A percentile compares a stretch with the other conserved stretches of the same genome.
Conservation (phyloP, 164 flowering plant genomes). For the Umbellularia californica region DNA sequence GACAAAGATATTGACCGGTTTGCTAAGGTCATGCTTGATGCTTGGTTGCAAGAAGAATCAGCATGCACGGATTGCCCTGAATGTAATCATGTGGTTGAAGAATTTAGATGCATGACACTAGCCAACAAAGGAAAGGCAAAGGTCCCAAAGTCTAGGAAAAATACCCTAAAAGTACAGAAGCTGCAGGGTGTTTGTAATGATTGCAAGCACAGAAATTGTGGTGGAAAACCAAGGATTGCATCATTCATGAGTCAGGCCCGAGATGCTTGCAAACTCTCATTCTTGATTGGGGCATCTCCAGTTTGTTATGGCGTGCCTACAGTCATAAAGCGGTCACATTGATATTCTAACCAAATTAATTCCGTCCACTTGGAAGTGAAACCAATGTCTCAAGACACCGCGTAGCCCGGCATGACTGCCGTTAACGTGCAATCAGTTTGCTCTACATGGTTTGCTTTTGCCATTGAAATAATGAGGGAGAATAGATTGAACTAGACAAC, state of each 20-base stretch:
- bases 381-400: not conserved
- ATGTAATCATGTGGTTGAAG: constrained; percentile 31
- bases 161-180: constrained; percentile 26
- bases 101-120: constrained; percentile 37
- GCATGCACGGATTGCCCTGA: constrained; percentile 19
- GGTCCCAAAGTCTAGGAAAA: constrained; percentile 22
- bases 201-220: constrained; percentile 9
- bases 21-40: constrained; percentile 66
- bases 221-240: constrained; percentile 52
- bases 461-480: not conserved
- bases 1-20: constrained; percentile 94
- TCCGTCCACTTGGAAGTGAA: not conserved
- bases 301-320: constrained; percentile 99
- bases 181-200: constrained; percentile 4
- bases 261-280: constrained; percentile 70
- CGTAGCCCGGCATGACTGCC: not conserved
- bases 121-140: constrained; percentile 18
- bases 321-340: constrained; percentile 34
- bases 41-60: constrained; percentile 70
- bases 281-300: constrained; percentile 83
- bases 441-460: not conserved
- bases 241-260: constrained; percentile 78
- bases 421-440: not conserved
- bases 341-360: not conserved
- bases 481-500: not conserved